Base-by-base conservation (phyloP, 345 rosid species). In the Acer campestre region DNA sequence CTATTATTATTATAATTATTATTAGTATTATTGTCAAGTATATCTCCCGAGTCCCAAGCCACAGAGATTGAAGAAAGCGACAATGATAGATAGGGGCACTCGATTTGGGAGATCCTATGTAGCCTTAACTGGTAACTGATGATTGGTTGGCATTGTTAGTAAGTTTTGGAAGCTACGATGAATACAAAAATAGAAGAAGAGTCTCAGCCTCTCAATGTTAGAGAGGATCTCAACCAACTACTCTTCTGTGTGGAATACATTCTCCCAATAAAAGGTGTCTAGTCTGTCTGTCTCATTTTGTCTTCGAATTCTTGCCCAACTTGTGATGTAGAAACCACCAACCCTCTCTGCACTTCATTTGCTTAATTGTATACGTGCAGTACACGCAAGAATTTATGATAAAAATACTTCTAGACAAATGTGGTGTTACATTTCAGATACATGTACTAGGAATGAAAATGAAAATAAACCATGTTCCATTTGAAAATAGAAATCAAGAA, bases 101-200 rank as follows among this genome's bases (percentile, higher is more conserved):
- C n/a, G n/a, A n/a, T n/a, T n/a, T 44, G 25, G 49, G 27, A 66
- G 55, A 44, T 9, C 17, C 70, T 7, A 40, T 1, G 35, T 17
- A 11, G 0, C 49, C 10, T 2, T 22, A 7, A 10, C 1, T 40
- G 2, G 35, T 3, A 31, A 31, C n/a, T n/a, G 31, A 62, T 56
- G 14, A 2, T 6, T 53, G 74, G 48, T 61, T 77, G 55, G 61
- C 22, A 10, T 59, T 51, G 71, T 35, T 67, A 49, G 18, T 16
- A 53, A 53, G n/a, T 70, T 81, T 70, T 81, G 79, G 44, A 38
- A 27, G 1, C 0, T 35, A 25, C 68, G 79, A 75, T 49, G 14
- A 62, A 16, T 23, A 71, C 71, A 75, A 71, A 46, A 71, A 16
- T 58, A 1, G 12, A 46, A 62, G 20, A 74, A 9, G 27, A 58